Base-by-base conservation (phyloP, 495 filamentous ascomycete species). In the Hyphodiscus hymeniophilus region DNA sequence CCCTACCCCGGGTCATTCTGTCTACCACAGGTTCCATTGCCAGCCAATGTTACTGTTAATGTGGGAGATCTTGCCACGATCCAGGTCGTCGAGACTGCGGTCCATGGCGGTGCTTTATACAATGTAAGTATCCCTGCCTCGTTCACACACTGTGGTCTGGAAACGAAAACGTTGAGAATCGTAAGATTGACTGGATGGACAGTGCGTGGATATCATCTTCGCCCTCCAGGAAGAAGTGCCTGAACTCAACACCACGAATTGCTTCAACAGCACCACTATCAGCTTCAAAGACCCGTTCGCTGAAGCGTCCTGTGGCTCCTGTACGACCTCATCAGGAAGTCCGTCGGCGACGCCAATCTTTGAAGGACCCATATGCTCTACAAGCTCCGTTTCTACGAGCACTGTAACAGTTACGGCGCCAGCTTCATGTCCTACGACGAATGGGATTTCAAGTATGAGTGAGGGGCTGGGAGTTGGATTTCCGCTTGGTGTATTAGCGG, bases 11-110 rank as follows among this genome's bases (percentile, higher is more conserved):
- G 89, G 42, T 85, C 78, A 6, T 77, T 95, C 61, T 96, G 92
- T 64, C 65, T 97, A 35, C 85, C 87, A 1, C 85, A 95, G 57
- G 82, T 96, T 1, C 81, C 87, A 15, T 66, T 95, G 47, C 92
- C 91, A 1, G 73, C 70, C 17, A 81, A 84, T 54, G 70, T 79
- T 41, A 81, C 63, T 13, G 79, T 87, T 28, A 79, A 85, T 23
- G 69, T 77, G 0, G 92, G 92, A 18, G 85, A 91, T 63, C 83
- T 89, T 60, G 90, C 89, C 13, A 97, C 91, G 10, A 87, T 97
- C 48, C 91, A 97, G 65, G 67, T 96, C 17, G 77, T 97, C 31
- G 88, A 95, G 74, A 66, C 77, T 8, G 89, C 92, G 11, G 67
- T 85, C 53, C 89, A 95, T 61, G 91, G 92, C 15, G 92, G 89